A percentile compares a stretch with the other conserved stretches of the same genome.
phyloP scores from a whole-genome alignment of 129 eudicot genomes.

The Logfia minima region DNA sequence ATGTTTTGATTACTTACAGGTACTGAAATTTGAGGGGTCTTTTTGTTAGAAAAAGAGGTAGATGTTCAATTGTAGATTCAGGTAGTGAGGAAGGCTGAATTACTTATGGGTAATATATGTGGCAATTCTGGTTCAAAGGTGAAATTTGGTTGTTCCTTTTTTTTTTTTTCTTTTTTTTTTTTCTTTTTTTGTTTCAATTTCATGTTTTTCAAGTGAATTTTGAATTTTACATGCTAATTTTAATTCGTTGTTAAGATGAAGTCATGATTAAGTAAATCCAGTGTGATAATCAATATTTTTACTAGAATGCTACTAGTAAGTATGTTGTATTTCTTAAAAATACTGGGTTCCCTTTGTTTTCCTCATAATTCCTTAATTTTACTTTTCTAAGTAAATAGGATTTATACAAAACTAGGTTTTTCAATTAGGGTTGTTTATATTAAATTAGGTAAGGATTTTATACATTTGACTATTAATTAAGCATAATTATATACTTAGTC shows the following conservation, averaged over 20 bases:
- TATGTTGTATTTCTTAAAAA: constrained; percentile 1
- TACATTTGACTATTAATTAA: constrained; percentile 14
- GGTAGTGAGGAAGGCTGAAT: constrained; percentile 50
- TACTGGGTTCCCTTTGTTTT: not conserved
- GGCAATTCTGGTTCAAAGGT: constrained; percentile 65
- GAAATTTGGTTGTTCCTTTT: not conserved
- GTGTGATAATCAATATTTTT: not conserved
- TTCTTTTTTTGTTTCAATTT: constrained; percentile 10
- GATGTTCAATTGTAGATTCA: constrained; percentile 52
- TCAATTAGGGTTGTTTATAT: not conserved
- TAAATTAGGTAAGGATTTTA: not conserved
- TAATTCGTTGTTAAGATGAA: not conserved
- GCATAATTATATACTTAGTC: constrained; percentile 13
- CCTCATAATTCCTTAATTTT: no score
- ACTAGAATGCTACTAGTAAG: not conserved
- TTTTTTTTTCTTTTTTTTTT: not conserved
- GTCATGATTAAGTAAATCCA: constrained; percentile 14
- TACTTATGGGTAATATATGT: constrained; percentile 77
- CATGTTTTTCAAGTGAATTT: constrained; percentile 4
- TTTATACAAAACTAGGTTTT: constrained; percentile 17
- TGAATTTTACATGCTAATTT: not conserved
- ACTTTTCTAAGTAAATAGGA: not conserved
- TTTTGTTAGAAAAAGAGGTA: constrained; percentile 29
- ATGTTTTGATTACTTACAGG: constrained; percentile 37
- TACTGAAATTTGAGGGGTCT: constrained; percentile 36